Evolutionary conservation across 2,329 filamentous ascomycete genomes (phyloP).

Genomic region (Pestalotiopsis sp.): DNA sequence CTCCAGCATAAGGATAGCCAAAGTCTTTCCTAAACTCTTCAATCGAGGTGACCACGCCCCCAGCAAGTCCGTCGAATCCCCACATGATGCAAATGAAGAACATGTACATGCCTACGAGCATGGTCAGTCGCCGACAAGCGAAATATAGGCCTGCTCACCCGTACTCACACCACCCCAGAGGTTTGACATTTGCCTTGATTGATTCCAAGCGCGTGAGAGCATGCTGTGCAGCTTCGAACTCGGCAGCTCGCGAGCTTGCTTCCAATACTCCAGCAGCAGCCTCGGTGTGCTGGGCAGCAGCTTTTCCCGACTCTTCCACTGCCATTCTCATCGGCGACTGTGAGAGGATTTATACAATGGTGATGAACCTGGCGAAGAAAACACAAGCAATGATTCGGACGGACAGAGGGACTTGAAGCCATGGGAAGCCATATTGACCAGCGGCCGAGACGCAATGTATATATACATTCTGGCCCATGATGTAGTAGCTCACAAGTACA

Average conservation of each 20-base stretch:
- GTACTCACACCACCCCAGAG: constrained; percentile 10
- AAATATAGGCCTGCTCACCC: background rate
- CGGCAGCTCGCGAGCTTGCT: background rate
- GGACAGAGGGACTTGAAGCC: background rate
- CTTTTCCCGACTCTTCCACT: background rate
- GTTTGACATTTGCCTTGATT: constrained; percentile 12
- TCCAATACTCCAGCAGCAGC: background rate
- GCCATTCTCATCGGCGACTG: background rate
- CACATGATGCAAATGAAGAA: constrained; percentile 21
- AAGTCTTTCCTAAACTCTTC: constrained; percentile 44
- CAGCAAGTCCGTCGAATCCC: constrained; percentile 37
- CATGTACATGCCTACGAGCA: constrained; percentile 16
- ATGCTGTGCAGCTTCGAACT: constrained; percentile 16
- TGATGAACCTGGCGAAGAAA: background rate
- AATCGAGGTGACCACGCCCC: constrained; percentile 39
- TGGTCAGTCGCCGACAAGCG: background rate
- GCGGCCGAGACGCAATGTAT: background rate
- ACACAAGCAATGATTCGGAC: background rate
- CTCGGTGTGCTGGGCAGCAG: background rate
- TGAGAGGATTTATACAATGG: background rate
- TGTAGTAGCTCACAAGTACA: too few relatives aligned
- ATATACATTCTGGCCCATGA: background rate
- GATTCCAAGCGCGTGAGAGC: constrained; percentile 11
- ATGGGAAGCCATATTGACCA: background rate
- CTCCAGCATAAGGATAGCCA: constrained; percentile 34